A percentile compares a stretch with the other conserved stretches of the same genome.
Evolutionary conservation across 768 basidiomycete species (phyloP).

Genomic region (Cyclocybe aegerita): DNA sequence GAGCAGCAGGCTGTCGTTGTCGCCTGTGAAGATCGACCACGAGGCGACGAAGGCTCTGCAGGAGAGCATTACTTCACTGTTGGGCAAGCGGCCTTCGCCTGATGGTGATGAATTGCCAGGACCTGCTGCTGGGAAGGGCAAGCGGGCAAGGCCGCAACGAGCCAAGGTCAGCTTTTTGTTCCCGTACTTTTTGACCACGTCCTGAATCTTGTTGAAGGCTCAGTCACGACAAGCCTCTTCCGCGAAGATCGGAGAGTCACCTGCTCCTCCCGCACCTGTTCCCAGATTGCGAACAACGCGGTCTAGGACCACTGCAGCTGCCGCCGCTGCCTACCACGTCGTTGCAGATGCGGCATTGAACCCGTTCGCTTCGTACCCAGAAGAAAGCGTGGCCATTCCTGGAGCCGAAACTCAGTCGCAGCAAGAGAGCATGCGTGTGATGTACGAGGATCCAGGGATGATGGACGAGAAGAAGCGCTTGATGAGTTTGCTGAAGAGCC

Average conservation of each 20-base stretch:
- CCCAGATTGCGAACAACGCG: background rate
- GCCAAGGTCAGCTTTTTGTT: constrained; percentile 26
- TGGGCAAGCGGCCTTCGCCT: constrained; percentile 63
- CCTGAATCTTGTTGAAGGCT: constrained; percentile 23
- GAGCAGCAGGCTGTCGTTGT: constrained; percentile 26
- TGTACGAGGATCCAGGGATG: constrained; percentile 70
- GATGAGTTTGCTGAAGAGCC: constrained; percentile 50
- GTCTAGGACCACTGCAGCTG: background rate
- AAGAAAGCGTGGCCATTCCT: constrained; percentile 18
- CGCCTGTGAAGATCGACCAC: constrained; percentile 44
- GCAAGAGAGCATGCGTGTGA: constrained; percentile 55
- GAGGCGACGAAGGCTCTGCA: constrained; percentile 59
- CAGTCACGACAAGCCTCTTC: constrained; percentile 39
- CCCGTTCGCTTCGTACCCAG: constrained; percentile 16
- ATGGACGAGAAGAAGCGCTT: constrained; percentile 55
- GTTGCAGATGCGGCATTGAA: constrained; percentile 8
- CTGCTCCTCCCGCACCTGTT: constrained; percentile 13
- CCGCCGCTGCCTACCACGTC: background rate
- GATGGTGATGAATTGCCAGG: constrained; percentile 34
- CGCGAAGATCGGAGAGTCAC: constrained; percentile 20
- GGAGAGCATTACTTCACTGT: constrained; percentile 64
- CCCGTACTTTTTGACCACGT: background rate
- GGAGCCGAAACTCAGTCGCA: constrained; percentile 10
- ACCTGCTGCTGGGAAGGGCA: constrained; percentile 25
- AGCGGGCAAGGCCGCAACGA: constrained; percentile 37